Evolutionary conservation across 2,329 filamentous ascomycete species (phyloP).

Genomic region (Ceratocystis lukuohia): DNA sequence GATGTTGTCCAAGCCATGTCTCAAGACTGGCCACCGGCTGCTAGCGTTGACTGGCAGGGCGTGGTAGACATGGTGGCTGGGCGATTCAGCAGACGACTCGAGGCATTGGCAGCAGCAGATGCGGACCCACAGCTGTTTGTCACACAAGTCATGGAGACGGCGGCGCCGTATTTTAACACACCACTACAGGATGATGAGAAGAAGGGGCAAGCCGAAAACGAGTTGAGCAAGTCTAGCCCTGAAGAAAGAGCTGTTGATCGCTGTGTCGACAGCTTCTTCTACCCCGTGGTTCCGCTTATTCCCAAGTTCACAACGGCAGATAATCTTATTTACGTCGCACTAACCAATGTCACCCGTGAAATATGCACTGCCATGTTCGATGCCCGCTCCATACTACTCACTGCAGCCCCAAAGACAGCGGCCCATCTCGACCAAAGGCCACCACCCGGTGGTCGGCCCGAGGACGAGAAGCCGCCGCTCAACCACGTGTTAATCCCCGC

Average conservation of each 20-base stretch:
- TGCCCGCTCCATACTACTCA: conserved; percentile 11
- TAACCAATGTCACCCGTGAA: conserved; percentile 28
- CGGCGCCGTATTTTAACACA: conserved; percentile 34
- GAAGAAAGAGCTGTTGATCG: conserved; percentile 31
- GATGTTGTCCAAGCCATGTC: conserved; percentile 33
- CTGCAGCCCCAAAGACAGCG: conserved; percentile 1
- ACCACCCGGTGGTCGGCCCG: not conserved
- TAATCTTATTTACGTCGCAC: conserved; percentile 32
- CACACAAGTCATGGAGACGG: conserved; percentile 28
- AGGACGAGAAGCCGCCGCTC: not conserved
- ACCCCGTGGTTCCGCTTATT: conserved; percentile 27
- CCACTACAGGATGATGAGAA: conserved; percentile 23
- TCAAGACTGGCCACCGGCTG: not conserved
- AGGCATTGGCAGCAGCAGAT: conserved; percentile 27
- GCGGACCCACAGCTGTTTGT: conserved; percentile 26
- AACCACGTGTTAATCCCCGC: conserved; percentile 11
- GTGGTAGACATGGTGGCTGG: conserved; percentile 51
- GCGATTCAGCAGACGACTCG: conserved; percentile 46
- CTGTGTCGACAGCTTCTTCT: conserved; percentile 29
- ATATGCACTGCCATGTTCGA: conserved; percentile 30
- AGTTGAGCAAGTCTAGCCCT: not conserved
- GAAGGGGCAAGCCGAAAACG: not conserved
- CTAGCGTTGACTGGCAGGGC: conserved; percentile 48
- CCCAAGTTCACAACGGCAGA: conserved; percentile 31
- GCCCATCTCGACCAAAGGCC: not conserved